A percentile compares a stretch with the other conserved stretches of the same genome.
Evolutionary conservation across 2,329 filamentous ascomycete species (phyloP).

Genomic region (Leptographium wingfieldii): DNA sequence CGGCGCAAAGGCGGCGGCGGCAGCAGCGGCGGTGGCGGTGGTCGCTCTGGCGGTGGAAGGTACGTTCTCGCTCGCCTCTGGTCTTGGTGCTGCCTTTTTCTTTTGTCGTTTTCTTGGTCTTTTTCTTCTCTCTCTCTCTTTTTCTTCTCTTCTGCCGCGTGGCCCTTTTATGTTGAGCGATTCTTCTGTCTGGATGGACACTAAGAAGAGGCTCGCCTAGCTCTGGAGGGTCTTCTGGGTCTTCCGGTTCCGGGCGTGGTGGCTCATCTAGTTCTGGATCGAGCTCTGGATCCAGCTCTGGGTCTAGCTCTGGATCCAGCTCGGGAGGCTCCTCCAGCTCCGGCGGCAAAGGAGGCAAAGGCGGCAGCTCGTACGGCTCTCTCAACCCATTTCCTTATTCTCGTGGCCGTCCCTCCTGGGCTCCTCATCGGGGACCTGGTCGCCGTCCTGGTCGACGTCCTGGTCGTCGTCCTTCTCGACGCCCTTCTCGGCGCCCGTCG

Average conservation of each 20-base stretch:
- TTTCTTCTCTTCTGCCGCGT: neutral
- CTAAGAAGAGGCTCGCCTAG: neutral
- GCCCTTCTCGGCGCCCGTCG: neutral
- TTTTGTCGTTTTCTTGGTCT: neutral
- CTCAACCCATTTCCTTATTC: neutral
- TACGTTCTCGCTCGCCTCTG: neutral
- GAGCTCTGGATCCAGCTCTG: too few species aligned
- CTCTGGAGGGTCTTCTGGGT: too few species aligned
- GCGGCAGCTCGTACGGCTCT: conserved; percentile 11
- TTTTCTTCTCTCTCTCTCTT: neutral
- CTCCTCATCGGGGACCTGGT: neutral
- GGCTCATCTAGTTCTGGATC: neutral
- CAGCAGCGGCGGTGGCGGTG: conserved; percentile 3
- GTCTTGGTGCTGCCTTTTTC: neutral
- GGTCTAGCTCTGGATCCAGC: too few species aligned
- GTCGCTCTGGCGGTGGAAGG: conserved; percentile 17
- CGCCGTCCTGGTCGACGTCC: too few species aligned
- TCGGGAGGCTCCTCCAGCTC: neutral
- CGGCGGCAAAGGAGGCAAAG: neutral
- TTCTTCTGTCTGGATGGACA: neutral
- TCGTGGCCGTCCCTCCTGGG: neutral
- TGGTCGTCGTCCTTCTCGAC: neutral
- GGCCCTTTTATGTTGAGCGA: neutral
- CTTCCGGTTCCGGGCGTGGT: neutral
- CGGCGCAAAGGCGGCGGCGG: conserved; percentile 44